These are phyloP conservation scores for Coniochaeta sp. DNA, from an alignment of 2,329 filamentous ascomycete species.

Conservation along the genomic window DNA sequence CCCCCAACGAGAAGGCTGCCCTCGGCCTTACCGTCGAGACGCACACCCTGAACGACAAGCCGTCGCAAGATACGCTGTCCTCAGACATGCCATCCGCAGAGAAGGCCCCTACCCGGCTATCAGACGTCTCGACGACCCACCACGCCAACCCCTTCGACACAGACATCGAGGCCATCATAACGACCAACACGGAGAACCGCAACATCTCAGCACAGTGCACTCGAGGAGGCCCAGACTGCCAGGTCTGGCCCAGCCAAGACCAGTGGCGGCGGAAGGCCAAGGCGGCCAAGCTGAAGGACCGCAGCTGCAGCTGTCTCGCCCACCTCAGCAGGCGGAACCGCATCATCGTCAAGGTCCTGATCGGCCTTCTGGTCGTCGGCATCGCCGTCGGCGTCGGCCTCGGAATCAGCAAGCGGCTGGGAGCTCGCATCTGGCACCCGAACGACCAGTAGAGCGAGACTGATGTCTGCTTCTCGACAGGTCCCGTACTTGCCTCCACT, in stretches of 20 bases:
- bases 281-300: conserved; percentile 43
- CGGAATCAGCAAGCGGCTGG: conserved; percentile 53
- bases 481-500: not conserved
- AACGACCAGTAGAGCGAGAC: not conserved
- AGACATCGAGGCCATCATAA: conserved; percentile 47
- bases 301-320: conserved; percentile 46
- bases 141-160: conserved; percentile 47
- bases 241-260: conserved; percentile 53
- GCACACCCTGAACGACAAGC: conserved; percentile 12
- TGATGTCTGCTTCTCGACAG: not conserved
- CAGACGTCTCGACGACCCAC: conserved; percentile 31
- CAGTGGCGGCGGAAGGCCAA: conserved; percentile 55
- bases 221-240: conserved; percentile 38
- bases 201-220: conserved; percentile 24
- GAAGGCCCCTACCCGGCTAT: conserved; percentile 14
- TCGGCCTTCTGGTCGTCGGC: conserved; percentile 44
- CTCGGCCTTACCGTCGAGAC: conserved; percentile 13
- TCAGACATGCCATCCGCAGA: conserved; percentile 12
- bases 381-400: conserved; percentile 49
- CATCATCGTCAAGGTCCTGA: conserved; percentile 46
- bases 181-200: conserved; percentile 23
- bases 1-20: conserved; percentile 8
- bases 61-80: conserved; percentile 16
- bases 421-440: conserved; percentile 48
- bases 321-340: conserved; percentile 45